Evolutionary conservation across 2,329 filamentous ascomycete species (phyloP).

Genomic region (Graphilbum sp.): DNA sequence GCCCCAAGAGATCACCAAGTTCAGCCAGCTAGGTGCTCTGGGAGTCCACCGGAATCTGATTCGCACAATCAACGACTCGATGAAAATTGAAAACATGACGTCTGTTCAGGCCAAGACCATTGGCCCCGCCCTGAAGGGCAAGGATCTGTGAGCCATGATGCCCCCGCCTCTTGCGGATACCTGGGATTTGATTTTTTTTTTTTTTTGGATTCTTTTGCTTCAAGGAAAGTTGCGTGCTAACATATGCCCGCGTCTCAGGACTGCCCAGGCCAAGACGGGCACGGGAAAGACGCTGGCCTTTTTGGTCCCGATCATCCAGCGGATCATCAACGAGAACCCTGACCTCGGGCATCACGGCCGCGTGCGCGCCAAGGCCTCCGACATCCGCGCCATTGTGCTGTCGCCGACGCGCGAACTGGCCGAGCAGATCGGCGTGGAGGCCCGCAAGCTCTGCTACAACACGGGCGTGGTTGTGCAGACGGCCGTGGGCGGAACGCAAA

Average conservation of each 20-base stretch:
- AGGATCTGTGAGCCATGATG: conserved; percentile 52
- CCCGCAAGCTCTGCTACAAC: conserved; percentile 43
- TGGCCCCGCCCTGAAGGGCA: conserved; percentile 59
- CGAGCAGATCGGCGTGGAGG: conserved; percentile 68
- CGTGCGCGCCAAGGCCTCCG: conserved; percentile 15
- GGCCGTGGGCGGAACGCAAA: conserved; percentile 86
- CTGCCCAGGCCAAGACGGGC: conserved; percentile 92
- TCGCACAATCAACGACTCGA: conserved; percentile 48
- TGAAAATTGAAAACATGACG: conserved; percentile 77
- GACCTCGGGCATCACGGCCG: conserved; percentile 25
- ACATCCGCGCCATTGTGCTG: conserved; percentile 54
- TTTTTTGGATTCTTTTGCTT: too few species aligned
- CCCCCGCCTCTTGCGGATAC: conserved; percentile 1
- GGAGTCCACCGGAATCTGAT: conserved; percentile 51
- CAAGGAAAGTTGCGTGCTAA: too few species aligned
- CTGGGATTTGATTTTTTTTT: too few species aligned
- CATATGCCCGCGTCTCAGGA: conserved; percentile 33
- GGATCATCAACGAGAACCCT: conserved; percentile 50
- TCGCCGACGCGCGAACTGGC: conserved; percentile 71
- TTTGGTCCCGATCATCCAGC: conserved; percentile 70
- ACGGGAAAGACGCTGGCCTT: conserved; percentile 96
- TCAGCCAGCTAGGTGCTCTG: conserved; percentile 25
- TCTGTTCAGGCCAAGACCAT: conserved; percentile 81
- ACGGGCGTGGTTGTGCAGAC: conserved; percentile 54
- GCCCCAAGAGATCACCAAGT: conserved; percentile 13